Percentiles rank a stretch among this genome's conserved stretches.
phyloP scores from a whole-genome alignment of 306 rosid species.

The Glycine latifolia region DNA sequence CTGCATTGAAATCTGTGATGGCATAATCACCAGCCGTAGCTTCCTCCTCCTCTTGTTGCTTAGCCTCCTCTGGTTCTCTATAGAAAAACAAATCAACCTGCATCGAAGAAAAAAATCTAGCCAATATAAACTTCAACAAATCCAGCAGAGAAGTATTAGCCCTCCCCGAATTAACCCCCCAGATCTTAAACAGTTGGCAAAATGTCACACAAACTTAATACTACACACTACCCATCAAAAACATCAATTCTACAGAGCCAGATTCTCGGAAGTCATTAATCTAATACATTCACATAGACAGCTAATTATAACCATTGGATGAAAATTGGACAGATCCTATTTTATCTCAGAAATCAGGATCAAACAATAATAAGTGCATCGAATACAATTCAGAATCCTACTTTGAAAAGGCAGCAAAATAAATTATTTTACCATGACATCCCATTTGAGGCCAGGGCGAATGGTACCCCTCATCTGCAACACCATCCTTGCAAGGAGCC shows the following conservation, averaged over 20 bases:
- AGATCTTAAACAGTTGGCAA: background rate
- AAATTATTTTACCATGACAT: constrained; percentile 71
- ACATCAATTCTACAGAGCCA: background rate
- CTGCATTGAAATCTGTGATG: constrained; percentile 58
- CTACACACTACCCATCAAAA: background rate
- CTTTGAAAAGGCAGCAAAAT: background rate
- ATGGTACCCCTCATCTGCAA: constrained; percentile 86
- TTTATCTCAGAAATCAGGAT: too few species aligned
- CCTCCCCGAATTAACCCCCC: background rate
- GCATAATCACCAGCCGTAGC: constrained; percentile 62
- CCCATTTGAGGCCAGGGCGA: constrained; percentile 82
- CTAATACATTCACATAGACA: too few species aligned
- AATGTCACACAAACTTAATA: background rate
- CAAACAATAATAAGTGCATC: too few species aligned
- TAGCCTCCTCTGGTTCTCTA: constrained; percentile 89
- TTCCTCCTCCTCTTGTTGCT: constrained; percentile 79
- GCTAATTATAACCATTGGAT: too few species aligned
- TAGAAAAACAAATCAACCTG: constrained; percentile 93
- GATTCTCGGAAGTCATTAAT: too few species aligned
- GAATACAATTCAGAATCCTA: too few species aligned
- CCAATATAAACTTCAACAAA: constrained; percentile 36
- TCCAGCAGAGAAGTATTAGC: constrained; percentile 36
- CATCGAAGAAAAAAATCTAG: constrained; percentile 7
- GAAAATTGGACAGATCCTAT: too few species aligned
- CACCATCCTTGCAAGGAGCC: constrained; percentile 95